phyloP scores from a whole-genome alignment of 768 basidiomycete species.

The Boletellus ananiceps region DNA sequence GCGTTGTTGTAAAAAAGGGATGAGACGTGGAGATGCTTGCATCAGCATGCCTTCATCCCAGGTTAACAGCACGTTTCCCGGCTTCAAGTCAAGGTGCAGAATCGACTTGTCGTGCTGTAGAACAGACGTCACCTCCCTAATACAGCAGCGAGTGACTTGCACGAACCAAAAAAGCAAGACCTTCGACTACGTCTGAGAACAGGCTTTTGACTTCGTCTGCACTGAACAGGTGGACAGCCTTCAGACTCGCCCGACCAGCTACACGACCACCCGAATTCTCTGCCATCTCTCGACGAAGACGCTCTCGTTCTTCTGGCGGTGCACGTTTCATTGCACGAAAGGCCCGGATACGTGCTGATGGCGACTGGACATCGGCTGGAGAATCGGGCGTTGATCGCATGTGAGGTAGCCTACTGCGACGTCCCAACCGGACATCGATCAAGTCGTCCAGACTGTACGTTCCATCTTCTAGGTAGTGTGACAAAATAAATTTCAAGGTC shows the following conservation, averaged over 20 bases:
- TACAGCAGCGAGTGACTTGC: background rate
- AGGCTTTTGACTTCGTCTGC: slow-evolving; percentile 78
- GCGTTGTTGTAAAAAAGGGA: background rate
- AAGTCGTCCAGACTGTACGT: slow-evolving; percentile 68
- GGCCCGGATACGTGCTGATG: slow-evolving; percentile 70
- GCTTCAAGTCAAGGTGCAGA: slow-evolving; percentile 90
- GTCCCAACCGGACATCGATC: slow-evolving; percentile 74
- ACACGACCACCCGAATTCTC: slow-evolving; percentile 24
- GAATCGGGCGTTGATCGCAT: slow-evolving; percentile 35
- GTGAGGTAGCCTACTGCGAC: slow-evolving; percentile 41
- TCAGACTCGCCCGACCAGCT: slow-evolving; percentile 41
- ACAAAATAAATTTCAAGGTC: background rate
- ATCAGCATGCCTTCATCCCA: slow-evolving; percentile 85
- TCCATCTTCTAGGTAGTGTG: background rate
- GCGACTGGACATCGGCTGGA: slow-evolving; percentile 42
- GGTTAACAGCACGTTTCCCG: slow-evolving; percentile 88
- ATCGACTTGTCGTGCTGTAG: slow-evolving; percentile 76
- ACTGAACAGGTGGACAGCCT: slow-evolving; percentile 79
- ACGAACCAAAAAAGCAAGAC: slow-evolving; percentile 79
- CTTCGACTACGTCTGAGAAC: slow-evolving; percentile 83
- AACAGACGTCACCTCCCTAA: slow-evolving; percentile 5
- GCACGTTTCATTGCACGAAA: slow-evolving; percentile 68
- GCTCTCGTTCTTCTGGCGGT: slow-evolving; percentile 57
- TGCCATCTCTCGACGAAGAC: slow-evolving; percentile 51
- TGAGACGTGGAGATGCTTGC: slow-evolving; percentile 37